A percentile compares a stretch with the other conserved stretches of the same genome.
Evolutionary conservation across 2,329 filamentous ascomycete species (phyloP).

Genomic region (Sporothrix brasiliensis): DNA sequence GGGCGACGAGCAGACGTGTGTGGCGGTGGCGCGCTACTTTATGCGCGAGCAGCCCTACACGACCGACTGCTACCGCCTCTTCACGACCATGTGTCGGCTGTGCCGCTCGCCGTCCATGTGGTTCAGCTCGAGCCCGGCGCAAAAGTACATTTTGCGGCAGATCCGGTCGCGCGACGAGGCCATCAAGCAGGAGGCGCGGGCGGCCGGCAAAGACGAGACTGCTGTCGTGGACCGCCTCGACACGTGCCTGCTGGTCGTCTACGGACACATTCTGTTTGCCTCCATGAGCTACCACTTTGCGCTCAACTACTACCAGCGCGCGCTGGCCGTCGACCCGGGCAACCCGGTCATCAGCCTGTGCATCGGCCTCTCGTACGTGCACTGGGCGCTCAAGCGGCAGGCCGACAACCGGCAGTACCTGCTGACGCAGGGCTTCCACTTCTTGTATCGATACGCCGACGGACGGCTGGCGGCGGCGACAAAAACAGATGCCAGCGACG

Average conservation of each 20-base stretch:
- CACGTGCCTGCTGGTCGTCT: conserved; percentile 79
- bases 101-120: conserved; percentile 70
- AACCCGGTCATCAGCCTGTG: conserved; percentile 80
- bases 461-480: conserved; percentile 49
- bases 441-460: conserved; percentile 74
- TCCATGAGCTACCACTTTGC: conserved; percentile 83
- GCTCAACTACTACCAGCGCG: conserved; percentile 84
- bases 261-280: conserved; percentile 85
- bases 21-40: conserved; percentile 76
- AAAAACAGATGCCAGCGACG: conserved; percentile 41
- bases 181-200: conserved; percentile 78
- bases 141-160: conserved; percentile 89
- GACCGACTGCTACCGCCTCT: conserved; percentile 82
- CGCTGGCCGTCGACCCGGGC: conserved; percentile 70
- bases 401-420: conserved; percentile 87
- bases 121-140: conserved; percentile 78
- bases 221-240: conserved; percentile 63
- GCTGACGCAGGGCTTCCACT: conserved; percentile 80
- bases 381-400: conserved; percentile 86
- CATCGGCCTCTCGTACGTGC: conserved; percentile 81
- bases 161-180: conserved; percentile 84
- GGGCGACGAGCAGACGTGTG: conserved; percentile 75
- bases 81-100: conserved; percentile 74
- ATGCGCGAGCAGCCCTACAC: conserved; percentile 80
- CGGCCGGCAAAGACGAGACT: conserved; percentile 67